phyloP scores from a whole-genome alignment of 129 eudicot genomes.

The Gnaphalium uliginosum region DNA sequence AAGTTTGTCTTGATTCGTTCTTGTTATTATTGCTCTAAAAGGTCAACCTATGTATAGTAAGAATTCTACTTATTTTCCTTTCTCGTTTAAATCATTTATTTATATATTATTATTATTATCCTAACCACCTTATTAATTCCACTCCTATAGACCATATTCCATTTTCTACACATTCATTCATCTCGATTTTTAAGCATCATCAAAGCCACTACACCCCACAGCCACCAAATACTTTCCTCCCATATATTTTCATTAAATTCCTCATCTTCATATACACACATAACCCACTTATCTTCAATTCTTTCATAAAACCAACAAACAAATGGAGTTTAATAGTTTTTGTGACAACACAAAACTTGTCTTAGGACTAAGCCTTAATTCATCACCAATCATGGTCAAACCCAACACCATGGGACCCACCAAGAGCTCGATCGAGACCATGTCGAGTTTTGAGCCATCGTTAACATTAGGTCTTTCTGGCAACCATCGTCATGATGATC shows the following conservation, averaged over 20 bases:
- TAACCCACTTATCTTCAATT: not conserved
- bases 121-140: slow-evolving; percentile 32
- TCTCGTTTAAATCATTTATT: slow-evolving; percentile 9
- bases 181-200: slow-evolving; percentile 43
- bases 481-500: not conserved
- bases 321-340: slow-evolving; percentile 60
- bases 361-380: slow-evolving; percentile 57
- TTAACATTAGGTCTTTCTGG: slow-evolving; percentile 65
- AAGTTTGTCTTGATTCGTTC: slow-evolving; percentile 28
- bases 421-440: slow-evolving; percentile 18
- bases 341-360: slow-evolving; percentile 51
- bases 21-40: slow-evolving; percentile 18
- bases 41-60: slow-evolving; percentile 38
- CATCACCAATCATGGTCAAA: slow-evolving; percentile 35
- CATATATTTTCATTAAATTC: slow-evolving; percentile 22
- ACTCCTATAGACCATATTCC: slow-evolving; percentile 37
- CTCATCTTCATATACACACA: slow-evolving; percentile 8
- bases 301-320: slow-evolving; percentile 11
- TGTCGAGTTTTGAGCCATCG: slow-evolving; percentile 55
- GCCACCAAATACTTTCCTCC: slow-evolving; percentile 32
- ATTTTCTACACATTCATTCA: slow-evolving; percentile 48
- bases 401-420: slow-evolving; percentile 11
- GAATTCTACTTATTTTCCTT: not conserved
- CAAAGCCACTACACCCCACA: slow-evolving; percentile 39
- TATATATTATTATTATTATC: too few species aligned